Evolutionary conservation across 805 yeast species (phyloP), one percentile per base, ranked within the genome.

Genomic region (Komagataella mondaviorum): DNA sequence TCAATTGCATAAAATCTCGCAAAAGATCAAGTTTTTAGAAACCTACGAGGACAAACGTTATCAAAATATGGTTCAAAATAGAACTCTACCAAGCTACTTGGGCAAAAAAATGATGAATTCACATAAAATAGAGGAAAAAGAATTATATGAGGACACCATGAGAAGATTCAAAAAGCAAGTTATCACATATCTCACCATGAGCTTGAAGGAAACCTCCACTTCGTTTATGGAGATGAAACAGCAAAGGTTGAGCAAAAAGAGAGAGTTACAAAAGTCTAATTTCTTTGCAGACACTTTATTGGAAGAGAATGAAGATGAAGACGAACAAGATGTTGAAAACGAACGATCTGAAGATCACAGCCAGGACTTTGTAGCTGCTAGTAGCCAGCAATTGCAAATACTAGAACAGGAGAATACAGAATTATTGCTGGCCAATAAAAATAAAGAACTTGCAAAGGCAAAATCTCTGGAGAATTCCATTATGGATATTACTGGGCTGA

Each of bases 401-500:
- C 65, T 83, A 30, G 75, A 78, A 52, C 63, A 67, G 17, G 93
- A 85, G 59, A 85, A 83, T 61, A 71, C 76, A 52, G 77, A 76
- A 53, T 61, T 77, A 39, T 56, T 75, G 8, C 60, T 83, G 12
- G 70, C 73, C 47, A 62, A 76, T 49, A 85, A 85, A 57, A 67
- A 77, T n/a, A 76, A 75, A 49, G 85, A 84, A 54, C 58, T 83
- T 23, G 69, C 75, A 45, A 79, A 81, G 54, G 84, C 82, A 6
- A 79, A 77, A 54, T 69, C 74, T 54, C 70, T 85, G 43, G 84
- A 83, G 58, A 69, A 69, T 23, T 76, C 87, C 1, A 80, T 84
- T 64, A 62, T 80, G 47, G 96, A 88, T 60, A 83, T 90, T 46
- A 76, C 89, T 1, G 77, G 81, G 51, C 64, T 90, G 55, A 91